Percentiles rank a stretch among this genome's conserved stretches.
Conservation (phyloP, 208 protist species). For the Trypanosoma avium region DNA sequence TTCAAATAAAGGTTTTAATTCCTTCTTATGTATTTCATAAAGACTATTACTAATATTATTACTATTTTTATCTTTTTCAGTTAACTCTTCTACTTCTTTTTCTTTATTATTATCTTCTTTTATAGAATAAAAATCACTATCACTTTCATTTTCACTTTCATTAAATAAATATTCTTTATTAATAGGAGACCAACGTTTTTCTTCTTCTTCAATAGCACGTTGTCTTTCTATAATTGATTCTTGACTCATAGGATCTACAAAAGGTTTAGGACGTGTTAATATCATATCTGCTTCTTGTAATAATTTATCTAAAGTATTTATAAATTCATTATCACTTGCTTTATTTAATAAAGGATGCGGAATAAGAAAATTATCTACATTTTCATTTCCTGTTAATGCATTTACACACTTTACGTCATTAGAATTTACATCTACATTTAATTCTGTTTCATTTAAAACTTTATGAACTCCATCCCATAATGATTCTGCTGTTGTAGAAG, state of each 20-base stretch:
- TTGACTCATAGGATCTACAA: constrained; percentile 25
- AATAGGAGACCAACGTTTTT: constrained; percentile 18
- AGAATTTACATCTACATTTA: too few species aligned
- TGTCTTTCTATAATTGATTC: constrained; percentile 3
- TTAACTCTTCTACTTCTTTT: constrained; percentile 5
- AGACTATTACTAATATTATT: too few species aligned
- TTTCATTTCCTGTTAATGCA: neutral
- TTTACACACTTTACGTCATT: too few species aligned
- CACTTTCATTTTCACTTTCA: constrained; percentile 15
- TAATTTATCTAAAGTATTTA: constrained; percentile 22
- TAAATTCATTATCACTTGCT: constrained; percentile 8
- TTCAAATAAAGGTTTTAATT: constrained; percentile 36
- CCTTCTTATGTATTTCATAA: too few species aligned
- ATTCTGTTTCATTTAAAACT: constrained; percentile 11
- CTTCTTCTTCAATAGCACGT: constrained; percentile 16
- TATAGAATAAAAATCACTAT: neutral
- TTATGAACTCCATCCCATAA: constrained; percentile 23
- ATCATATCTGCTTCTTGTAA: constrained; percentile 31
- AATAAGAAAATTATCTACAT: neutral
- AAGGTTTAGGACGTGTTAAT: constrained; percentile 20
- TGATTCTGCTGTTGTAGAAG: constrained; percentile 15
- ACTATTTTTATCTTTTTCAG: neutral
- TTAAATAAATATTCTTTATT: constrained; percentile 3
- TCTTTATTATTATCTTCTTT: neutral
- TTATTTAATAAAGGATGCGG: neutral